phyloP scores from a whole-genome alignment of 768 basidiomycete species.

The Termitomyces sp. region DNA sequence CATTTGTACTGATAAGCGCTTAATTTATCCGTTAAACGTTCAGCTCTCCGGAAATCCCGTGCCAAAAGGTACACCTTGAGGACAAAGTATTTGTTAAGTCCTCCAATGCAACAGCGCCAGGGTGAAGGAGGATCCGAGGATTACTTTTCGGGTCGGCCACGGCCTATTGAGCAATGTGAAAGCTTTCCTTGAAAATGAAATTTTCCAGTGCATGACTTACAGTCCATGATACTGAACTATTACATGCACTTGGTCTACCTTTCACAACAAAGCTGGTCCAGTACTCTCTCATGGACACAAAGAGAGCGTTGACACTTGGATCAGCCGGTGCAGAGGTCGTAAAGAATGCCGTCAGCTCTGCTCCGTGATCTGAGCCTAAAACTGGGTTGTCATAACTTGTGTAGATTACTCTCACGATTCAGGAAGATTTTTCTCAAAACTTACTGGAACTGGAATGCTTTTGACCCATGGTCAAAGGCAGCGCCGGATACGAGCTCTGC shows the following conservation, averaged over 20 bases:
- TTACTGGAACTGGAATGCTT: slow-evolving; percentile 23
- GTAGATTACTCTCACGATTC: not conserved
- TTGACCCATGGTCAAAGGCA: slow-evolving; percentile 14
- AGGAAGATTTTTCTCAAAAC: not conserved
- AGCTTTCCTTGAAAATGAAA: not conserved
- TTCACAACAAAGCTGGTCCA: slow-evolving; percentile 36
- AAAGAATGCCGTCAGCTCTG: slow-evolving; percentile 34
- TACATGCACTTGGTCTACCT: slow-evolving; percentile 22
- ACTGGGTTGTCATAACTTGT: slow-evolving; percentile 36
- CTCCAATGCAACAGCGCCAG: not conserved
- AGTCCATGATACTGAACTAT: slow-evolving; percentile 19
- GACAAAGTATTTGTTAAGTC: slow-evolving; percentile 12
- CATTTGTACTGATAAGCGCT: not conserved
- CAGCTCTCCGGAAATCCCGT: slow-evolving; percentile 18
- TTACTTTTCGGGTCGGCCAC: slow-evolving; percentile 17
- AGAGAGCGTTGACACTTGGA: slow-evolving; percentile 24
- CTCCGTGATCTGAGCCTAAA: slow-evolving; percentile 31
- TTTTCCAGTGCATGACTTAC: slow-evolving; percentile 15
- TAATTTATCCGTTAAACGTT: slow-evolving; percentile 11
- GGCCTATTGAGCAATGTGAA: slow-evolving; percentile 10
- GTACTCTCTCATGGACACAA: slow-evolving; percentile 32
- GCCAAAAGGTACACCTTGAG: slow-evolving; percentile 28
- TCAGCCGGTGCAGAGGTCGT: slow-evolving; percentile 20
- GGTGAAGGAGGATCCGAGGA: slow-evolving; percentile 24
- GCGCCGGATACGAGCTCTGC: slow-evolving; percentile 30